Evolutionary conservation across 768 basidiomycete species (phyloP).

Genomic region (Amanita rubescens): DNA sequence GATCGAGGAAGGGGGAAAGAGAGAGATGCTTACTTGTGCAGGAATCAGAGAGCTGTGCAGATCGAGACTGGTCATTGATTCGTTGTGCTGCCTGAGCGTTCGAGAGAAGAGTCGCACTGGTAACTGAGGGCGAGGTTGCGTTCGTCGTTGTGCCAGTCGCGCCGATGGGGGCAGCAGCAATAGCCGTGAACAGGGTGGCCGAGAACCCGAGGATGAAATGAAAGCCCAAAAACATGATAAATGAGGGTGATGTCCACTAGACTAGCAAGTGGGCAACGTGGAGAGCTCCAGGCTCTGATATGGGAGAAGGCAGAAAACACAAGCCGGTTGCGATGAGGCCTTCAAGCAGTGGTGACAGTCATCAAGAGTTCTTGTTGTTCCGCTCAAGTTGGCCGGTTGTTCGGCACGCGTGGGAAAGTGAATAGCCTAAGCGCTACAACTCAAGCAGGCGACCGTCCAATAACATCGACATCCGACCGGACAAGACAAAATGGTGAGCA

Average conservation of each 20-base stretch:
- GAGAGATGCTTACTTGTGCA: constrained; percentile 35
- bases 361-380: neutral
- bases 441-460: constrained; percentile 24
- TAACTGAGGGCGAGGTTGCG: constrained; percentile 30
- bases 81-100: constrained; percentile 46
- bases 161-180: constrained; percentile 18
- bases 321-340: neutral
- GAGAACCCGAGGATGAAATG: constrained; percentile 7
- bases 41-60: constrained; percentile 30
- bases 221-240: too few species aligned
- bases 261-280: neutral
- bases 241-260: neutral
- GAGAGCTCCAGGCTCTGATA: neutral
- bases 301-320: neutral
- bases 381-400: too few species aligned
- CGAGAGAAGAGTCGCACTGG: constrained; percentile 33
- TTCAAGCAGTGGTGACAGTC: too few species aligned
- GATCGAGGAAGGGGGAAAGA: neutral
- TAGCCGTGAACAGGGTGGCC: constrained; percentile 13
- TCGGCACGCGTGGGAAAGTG: constrained; percentile 22
- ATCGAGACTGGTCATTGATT: constrained; percentile 40
- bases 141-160: too few species aligned
- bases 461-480: constrained; percentile 30
- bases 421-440: constrained; percentile 13
- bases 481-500: constrained; percentile 36